A percentile compares a stretch with the other conserved stretches of the same genome.
phyloP scores from a whole-genome alignment of 192 early-diverging fungal genomes.

The Podila clonocystis region DNA sequence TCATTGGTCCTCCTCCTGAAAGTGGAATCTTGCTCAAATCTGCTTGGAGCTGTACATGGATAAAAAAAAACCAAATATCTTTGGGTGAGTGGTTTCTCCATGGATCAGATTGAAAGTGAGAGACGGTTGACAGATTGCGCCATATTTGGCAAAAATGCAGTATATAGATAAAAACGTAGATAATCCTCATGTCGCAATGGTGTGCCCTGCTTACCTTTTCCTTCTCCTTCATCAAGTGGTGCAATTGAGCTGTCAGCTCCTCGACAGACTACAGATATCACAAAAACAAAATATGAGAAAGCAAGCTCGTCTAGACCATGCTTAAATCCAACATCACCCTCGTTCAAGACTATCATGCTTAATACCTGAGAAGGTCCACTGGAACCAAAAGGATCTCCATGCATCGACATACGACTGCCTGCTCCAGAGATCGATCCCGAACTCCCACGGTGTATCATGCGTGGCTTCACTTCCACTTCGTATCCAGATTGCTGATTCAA shows the following conservation, averaged over 20 bases:
- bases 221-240: conserved; percentile 57
- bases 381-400: conserved; percentile 13
- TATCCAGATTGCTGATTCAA: conserved; percentile 14
- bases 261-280: conserved; percentile 19
- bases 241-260: conserved; percentile 54
- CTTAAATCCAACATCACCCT: background rate
- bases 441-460: conserved; percentile 36
- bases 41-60: conserved; percentile 53
- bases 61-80: conserved; percentile 1
- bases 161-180: background rate
- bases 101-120: background rate
- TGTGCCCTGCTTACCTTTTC: conserved; percentile 29
- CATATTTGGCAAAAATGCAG: conserved; percentile 1
- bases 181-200: no score
- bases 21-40: conserved; percentile 62
- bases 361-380: conserved; percentile 20
- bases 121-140: no score
- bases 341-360: background rate
- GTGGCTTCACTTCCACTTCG: conserved; percentile 25
- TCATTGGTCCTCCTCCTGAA: conserved; percentile 59
- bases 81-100: background rate
- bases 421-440: conserved; percentile 24
- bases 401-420: conserved; percentile 27
- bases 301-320: background rate
- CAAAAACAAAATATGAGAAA: background rate